Conservation (phyloP, 2,329 filamentous ascomycete genomes). For the Lasiodiplodia gonubiensis region DNA sequence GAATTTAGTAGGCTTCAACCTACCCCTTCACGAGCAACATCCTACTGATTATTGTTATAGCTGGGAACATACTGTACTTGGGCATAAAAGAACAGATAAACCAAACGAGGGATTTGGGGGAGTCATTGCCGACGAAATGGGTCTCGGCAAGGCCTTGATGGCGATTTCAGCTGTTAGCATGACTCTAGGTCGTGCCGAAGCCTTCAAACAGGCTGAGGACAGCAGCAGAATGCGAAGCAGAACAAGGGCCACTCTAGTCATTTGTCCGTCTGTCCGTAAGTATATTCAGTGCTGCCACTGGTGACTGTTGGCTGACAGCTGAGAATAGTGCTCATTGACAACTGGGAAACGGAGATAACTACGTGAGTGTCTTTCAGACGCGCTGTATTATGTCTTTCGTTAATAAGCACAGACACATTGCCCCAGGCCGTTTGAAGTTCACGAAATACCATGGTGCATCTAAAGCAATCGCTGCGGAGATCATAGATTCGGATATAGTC, state of each 20-base stretch:
- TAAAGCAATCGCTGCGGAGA: not conserved
- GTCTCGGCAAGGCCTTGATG: constrained; percentile 61
- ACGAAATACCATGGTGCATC: not conserved
- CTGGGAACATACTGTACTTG: constrained; percentile 5
- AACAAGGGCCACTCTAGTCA: constrained; percentile 49
- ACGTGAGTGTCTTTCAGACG: not conserved
- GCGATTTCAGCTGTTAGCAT: constrained; percentile 53
- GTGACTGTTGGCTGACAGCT: too few relatives aligned
- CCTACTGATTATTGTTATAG: not conserved
- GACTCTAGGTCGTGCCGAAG: constrained; percentile 37
- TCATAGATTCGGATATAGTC: not conserved
- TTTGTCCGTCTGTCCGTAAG: constrained; percentile 53
- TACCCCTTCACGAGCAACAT: too few relatives aligned
- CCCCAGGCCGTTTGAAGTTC: not conserved
- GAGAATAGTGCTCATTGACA: not conserved
- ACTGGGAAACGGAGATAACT: not conserved
- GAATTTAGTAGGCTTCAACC: not conserved
- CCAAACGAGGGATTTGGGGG: constrained; percentile 42
- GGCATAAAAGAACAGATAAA: not conserved
- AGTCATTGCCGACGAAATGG: constrained; percentile 64
- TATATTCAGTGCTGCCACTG: constrained; percentile 40
- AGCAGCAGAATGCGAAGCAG: too few relatives aligned
- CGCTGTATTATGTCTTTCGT: not conserved
- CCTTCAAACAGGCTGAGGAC: not conserved
- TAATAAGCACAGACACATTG: not conserved